Conservation (phyloP, 257 asterid species). For the Sherardia arvensis region DNA sequence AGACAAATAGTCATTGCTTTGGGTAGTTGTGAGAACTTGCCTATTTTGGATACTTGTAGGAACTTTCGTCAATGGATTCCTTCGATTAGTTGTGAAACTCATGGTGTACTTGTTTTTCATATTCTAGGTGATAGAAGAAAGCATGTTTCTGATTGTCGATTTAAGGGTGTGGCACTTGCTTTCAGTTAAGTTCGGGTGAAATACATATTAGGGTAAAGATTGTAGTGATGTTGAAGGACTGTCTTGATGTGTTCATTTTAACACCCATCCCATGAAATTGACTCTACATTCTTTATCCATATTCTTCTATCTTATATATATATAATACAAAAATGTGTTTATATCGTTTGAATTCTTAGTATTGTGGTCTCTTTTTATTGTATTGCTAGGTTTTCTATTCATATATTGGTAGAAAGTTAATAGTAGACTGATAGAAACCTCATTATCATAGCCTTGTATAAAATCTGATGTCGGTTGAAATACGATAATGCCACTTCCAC, state of each 20-base stretch:
- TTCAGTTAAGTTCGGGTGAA: conserved; percentile 7
- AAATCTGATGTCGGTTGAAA: neutral
- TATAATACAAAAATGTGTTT: neutral
- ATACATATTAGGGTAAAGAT: conserved; percentile 2
- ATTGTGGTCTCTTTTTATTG: neutral
- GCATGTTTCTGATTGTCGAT: conserved; percentile 7
- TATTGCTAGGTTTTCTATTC: neutral
- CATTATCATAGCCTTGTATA: neutral
- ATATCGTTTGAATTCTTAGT: neutral
- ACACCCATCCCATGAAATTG: neutral
- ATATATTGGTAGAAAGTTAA: no score
- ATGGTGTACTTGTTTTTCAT: conserved; percentile 1
- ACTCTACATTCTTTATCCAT: neutral
- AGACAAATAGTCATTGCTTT: neutral
- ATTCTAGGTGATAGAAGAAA: conserved; percentile 19
- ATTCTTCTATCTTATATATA: neutral
- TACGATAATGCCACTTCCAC: neutral
- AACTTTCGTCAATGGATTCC: neutral
- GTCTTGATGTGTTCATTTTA: neutral
- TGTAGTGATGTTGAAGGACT: conserved; percentile 9
- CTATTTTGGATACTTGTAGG: neutral
- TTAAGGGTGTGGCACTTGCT: conserved; percentile 9
- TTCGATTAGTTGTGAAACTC: conserved; percentile 2
- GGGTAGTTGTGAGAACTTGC: neutral
- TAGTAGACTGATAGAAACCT: no score